These are phyloP conservation scores for Amphibolis antarctica DNA, from an alignment of 106 monocot genomes.

Conservation along the genomic window DNA sequence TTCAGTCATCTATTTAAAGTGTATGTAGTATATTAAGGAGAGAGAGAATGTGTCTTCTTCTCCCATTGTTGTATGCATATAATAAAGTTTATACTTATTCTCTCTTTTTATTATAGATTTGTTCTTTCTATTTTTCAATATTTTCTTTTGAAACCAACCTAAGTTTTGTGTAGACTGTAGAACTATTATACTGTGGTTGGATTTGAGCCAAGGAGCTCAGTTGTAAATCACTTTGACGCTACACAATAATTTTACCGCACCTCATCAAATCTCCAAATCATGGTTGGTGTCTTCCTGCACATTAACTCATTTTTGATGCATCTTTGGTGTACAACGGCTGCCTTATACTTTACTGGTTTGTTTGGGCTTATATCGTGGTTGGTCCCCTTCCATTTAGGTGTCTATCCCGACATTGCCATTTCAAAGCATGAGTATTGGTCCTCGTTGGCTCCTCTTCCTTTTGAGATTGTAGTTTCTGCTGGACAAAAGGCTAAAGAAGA, in stretches of 20 bases:
- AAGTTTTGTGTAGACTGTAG: not conserved
- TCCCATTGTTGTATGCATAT: not conserved
- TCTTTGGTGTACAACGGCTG: not conserved
- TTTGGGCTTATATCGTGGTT: not conserved
- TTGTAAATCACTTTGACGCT: no score
- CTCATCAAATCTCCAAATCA: no score
- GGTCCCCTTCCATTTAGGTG: slow-evolving; percentile 20
- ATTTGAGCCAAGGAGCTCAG: no score
- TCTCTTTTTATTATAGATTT: not conserved
- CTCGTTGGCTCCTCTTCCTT: slow-evolving; percentile 80
- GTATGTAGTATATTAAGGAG: no score
- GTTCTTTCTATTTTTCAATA: not conserved
- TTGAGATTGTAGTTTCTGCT: slow-evolving; percentile 80
- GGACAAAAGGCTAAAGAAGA: slow-evolving; percentile 83
- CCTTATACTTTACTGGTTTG: not conserved
- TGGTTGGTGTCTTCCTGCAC: no score
- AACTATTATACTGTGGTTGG: no score
- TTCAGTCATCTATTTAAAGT: no score
- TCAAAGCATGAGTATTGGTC: slow-evolving; percentile 88
- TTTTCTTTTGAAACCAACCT: not conserved
- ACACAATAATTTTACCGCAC: no score
- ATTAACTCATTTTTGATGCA: no score
- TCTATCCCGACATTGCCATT: slow-evolving; percentile 61
- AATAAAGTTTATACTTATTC: no score
- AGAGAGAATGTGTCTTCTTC: not conserved